A percentile compares a stretch with the other conserved stretches of the same genome.
Evolutionary conservation across 2,329 filamentous ascomycete genomes (phyloP).

Genomic region (Fusarium virguliforme): DNA sequence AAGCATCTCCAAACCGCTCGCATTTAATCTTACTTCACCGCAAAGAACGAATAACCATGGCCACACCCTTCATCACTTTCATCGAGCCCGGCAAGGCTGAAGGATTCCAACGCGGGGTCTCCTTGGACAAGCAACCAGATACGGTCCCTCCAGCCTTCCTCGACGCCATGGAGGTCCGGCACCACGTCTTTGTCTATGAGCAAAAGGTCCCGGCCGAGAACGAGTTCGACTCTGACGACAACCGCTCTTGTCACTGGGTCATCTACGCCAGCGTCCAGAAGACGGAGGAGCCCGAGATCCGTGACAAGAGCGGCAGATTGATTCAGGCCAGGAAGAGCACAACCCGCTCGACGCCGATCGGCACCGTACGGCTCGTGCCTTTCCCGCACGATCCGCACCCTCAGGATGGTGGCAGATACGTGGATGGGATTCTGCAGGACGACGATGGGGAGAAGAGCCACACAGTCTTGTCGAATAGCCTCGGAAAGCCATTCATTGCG

Average conservation of each 20-base stretch:
- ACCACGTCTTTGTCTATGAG: slow-evolving; percentile 74
- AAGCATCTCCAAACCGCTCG: neutral
- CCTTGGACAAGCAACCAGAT: slow-evolving; percentile 62
- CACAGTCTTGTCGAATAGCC: slow-evolving; percentile 8
- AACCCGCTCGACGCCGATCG: slow-evolving; percentile 70
- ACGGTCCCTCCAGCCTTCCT: slow-evolving; percentile 71
- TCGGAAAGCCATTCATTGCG: slow-evolving; percentile 41
- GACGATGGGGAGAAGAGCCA: slow-evolving; percentile 30
- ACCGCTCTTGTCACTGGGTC: slow-evolving; percentile 88
- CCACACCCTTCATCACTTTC: slow-evolving; percentile 66
- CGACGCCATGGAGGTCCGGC: slow-evolving; percentile 75
- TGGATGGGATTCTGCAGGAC: slow-evolving; percentile 60
- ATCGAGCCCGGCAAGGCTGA: slow-evolving; percentile 67
- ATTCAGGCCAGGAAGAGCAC: slow-evolving; percentile 62
- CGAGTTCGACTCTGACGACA: slow-evolving; percentile 87
- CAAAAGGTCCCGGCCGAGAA: slow-evolving; percentile 73
- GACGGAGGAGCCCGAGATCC: slow-evolving; percentile 60
- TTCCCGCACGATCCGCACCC: slow-evolving; percentile 82
- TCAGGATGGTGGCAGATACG: slow-evolving; percentile 65
- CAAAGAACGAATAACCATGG: slow-evolving; percentile 56
- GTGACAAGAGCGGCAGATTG: slow-evolving; percentile 61
- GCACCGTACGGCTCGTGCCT: slow-evolving; percentile 85
- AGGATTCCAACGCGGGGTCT: slow-evolving; percentile 61
- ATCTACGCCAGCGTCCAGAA: slow-evolving; percentile 79
- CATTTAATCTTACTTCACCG: neutral